Base-by-base conservation (phyloP, 2,329 filamentous ascomycete species). In the Bipolaris victoriae region DNA sequence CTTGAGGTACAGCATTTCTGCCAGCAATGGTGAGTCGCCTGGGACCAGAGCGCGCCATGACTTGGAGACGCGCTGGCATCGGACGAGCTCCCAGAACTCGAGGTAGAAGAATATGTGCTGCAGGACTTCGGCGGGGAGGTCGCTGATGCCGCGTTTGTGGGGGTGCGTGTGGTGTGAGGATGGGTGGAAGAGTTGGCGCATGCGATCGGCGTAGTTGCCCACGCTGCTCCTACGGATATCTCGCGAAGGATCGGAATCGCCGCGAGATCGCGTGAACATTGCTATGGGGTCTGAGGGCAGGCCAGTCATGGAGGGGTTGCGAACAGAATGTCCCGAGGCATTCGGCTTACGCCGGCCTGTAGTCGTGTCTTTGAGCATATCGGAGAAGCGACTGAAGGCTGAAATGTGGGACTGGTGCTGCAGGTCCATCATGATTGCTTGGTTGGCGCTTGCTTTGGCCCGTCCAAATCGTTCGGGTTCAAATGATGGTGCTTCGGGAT, bases 121-220 rank as follows among this genome's bases (percentile, higher is more conserved):
- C 1, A 63, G 13, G 5, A 64, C 56, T 36, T 64, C 62, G n/a
- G 51, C 43, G 6, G 62, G 62, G 3, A 64, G 57, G 35, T 55
- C 37, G 49, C 52, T 54, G 33, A 63, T 50, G 37, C 22, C 22
- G 18, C 45, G 29, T 26, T 44, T 57, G 46, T 40, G 26, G 11
- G 37, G 43, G 16, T 24, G 16, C 15, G 36, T 43, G 49, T 18
- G 48, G 31, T 9, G 52, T 11, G 40, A 37, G 5, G 52, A 26
- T 36, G 37, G 31, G 5, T 37, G 41, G 45, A 64, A 61, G 52
- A 58, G 62, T 15, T 64, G 62, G 13, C 61, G 48, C 24, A 64
- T 52, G 24, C 57, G 59, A 29, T 61, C 60, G 15, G 62, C 61
- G 41, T 64, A 64, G 40, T 61, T 60, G 31, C 53, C 57, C n/a